Percentiles rank a stretch among this genome's conserved stretches.
Evolutionary conservation across 2,329 filamentous ascomycete species (phyloP).

Genomic region (Fusarium piperis): DNA sequence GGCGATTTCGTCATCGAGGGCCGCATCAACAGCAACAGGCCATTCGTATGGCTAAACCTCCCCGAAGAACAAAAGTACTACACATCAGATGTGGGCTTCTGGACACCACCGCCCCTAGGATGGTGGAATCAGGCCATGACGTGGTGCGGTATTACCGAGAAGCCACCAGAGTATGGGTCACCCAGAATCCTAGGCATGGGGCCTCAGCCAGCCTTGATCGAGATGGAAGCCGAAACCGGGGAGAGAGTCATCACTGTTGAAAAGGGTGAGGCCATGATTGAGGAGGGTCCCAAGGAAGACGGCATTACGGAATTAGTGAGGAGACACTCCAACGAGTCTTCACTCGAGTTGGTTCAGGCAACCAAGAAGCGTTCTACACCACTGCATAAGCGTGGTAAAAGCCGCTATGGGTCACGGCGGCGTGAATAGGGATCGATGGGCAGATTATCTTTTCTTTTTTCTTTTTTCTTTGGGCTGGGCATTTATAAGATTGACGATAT

Average conservation of each 20-base stretch:
- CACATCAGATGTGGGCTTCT: constrained; percentile 47
- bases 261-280: constrained; percentile 6
- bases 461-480: neutral
- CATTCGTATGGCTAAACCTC: constrained; percentile 52
- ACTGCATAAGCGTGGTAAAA: constrained; percentile 8
- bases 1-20: constrained; percentile 52
- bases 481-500: neutral
- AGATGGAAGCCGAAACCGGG: constrained; percentile 6
- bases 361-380: constrained; percentile 25
- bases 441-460: neutral
- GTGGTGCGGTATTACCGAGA: constrained; percentile 41
- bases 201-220: constrained; percentile 17
- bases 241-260: constrained; percentile 19
- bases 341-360: neutral
- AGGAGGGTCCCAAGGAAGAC: constrained; percentile 2
- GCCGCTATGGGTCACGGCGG: constrained; percentile 9
- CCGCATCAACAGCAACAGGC: constrained; percentile 50
- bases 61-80: constrained; percentile 48
- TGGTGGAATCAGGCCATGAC: constrained; percentile 42
- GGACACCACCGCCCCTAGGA: constrained; percentile 42
- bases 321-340: constrained; percentile 7
- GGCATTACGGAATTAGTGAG: constrained; percentile 12
- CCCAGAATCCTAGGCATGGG: constrained; percentile 41
- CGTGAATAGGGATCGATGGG: neutral
- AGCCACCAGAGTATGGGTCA: constrained; percentile 26